Percentiles rank a stretch among this genome's conserved stretches.
These are phyloP conservation scores for Psilocybe subaeruginosa DNA, from an alignment of 768 basidiomycete genomes.

Conservation along the genomic window DNA sequence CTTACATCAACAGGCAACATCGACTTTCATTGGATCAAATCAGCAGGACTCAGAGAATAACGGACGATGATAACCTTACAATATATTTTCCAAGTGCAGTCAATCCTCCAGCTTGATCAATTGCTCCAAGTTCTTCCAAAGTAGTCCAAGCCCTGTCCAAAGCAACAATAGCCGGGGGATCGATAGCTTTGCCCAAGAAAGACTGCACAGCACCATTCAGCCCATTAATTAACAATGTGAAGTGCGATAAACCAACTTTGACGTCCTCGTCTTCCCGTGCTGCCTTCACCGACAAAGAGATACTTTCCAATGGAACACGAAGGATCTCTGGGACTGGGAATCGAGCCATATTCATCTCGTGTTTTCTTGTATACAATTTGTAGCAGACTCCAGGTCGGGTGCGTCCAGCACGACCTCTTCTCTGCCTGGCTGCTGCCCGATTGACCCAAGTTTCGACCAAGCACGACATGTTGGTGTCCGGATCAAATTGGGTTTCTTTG, in stretches of 20 bases:
- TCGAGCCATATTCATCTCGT: constrained; percentile 66
- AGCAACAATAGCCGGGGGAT: constrained; percentile 77
- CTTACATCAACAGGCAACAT: constrained; percentile 88
- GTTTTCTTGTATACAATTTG: constrained; percentile 81
- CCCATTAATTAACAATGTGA: background rate
- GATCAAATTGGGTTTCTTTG: constrained; percentile 79
- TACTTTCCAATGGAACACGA: constrained; percentile 81
- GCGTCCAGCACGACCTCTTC: constrained; percentile 89
- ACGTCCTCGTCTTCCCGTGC: constrained; percentile 80
- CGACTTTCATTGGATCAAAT: constrained; percentile 45
- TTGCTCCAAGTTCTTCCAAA: constrained; percentile 78
- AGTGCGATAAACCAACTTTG: constrained; percentile 45
- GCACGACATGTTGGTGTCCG: constrained; percentile 70
- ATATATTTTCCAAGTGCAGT: constrained; percentile 87
- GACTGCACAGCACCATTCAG: constrained; percentile 33
- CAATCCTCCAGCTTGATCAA: constrained; percentile 61
- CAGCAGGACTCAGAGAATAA: background rate
- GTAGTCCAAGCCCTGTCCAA: constrained; percentile 78
- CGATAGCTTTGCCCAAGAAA: constrained; percentile 76
- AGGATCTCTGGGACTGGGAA: constrained; percentile 90
- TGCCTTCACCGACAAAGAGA: constrained; percentile 82
- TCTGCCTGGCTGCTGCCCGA: constrained; percentile 78
- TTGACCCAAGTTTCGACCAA: constrained; percentile 82
- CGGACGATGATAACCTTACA: constrained; percentile 35
- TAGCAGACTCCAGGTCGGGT: constrained; percentile 84